Conservation (phyloP, 2,329 filamentous ascomycete species). For the Dendrostoma leiphaemia region DNA sequence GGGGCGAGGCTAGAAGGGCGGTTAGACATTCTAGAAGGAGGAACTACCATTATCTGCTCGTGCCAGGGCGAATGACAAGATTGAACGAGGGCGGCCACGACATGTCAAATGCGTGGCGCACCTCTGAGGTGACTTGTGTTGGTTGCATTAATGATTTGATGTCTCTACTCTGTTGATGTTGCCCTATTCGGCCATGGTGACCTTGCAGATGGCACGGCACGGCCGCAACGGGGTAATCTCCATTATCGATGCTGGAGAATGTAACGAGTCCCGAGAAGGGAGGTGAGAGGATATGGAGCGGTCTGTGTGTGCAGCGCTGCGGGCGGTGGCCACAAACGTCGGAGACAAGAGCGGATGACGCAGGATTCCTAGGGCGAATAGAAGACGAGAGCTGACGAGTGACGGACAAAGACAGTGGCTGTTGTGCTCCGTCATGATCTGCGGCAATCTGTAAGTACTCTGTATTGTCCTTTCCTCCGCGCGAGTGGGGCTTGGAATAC, state of each 20-base stretch:
- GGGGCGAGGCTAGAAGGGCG: conserved; percentile 9
- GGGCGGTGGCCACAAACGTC: no score
- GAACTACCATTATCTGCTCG: background rate
- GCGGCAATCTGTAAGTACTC: no score
- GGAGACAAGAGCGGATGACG: background rate
- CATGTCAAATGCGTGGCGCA: background rate
- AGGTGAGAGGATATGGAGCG: no score
- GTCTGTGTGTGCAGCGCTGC: background rate
- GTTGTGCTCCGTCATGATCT: no score
- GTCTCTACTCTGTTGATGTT: no score
- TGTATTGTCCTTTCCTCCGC: no score
- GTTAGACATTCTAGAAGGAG: conserved; percentile 12
- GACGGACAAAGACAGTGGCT: background rate
- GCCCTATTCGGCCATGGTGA: no score
- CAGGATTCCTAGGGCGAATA: background rate
- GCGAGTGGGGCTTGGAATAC: background rate
- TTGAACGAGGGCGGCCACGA: background rate
- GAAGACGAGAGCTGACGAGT: background rate
- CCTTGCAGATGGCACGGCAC: no score
- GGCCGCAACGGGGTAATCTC: background rate
- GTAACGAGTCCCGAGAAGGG: no score
- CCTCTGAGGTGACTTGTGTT: no score
- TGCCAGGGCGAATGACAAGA: background rate
- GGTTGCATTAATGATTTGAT: no score
- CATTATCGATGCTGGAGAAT: background rate